Evolutionary conservation across 2,329 filamentous ascomycete genomes (phyloP), one percentile per base, ranked within the genome.

Genomic region (Parastagonospora nodorum): DNA sequence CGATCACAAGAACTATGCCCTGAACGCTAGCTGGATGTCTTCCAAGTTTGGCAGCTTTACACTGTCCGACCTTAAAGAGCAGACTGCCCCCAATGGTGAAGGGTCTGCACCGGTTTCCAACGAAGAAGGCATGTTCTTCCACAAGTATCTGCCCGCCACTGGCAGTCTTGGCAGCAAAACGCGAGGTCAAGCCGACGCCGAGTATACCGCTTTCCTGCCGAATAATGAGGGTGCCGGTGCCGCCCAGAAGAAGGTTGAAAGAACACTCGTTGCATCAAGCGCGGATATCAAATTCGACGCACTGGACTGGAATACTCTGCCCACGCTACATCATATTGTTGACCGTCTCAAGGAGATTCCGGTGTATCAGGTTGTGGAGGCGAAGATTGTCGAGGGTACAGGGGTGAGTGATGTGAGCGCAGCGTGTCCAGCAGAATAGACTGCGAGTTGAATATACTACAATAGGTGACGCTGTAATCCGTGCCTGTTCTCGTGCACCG

Each of bases 281-380:
- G 79, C 80, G 1, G 74, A 61, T 2, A 67, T 87, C 43, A 68
- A 72, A 43, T 78, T 85, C 46, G 74, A 82, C 33, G 72, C 70
- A 0, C 57, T 79, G 12, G 78, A 83, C 58, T 83, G 79, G 83
- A 73, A 82, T 40, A 72, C 69, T 4, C 63, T 87, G 50, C 85
- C 85, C 0, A 88, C 84, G 2, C 69, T 87, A 45, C 83, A 87
- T 60, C 82, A 87, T 61, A 70, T 88, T 8, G 71, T 83, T 5
- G 67, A 71, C 15, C 73, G 77, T 11, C 65, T 87, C 48, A 77
- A 77, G 1, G 80, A 84, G 55, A 73, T 88, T 4, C 84, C 84
- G 0, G 67, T 86, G 1, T 85, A 82, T 58, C 79, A 80, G 48
- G 67, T 87, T 33, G 70, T 86, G 2, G 74, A 78, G 29, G 83